These are phyloP conservation scores for Rhizopus sp. DNA, from an alignment of 371 early-diverging fungal species.

Conservation along the genomic window DNA sequence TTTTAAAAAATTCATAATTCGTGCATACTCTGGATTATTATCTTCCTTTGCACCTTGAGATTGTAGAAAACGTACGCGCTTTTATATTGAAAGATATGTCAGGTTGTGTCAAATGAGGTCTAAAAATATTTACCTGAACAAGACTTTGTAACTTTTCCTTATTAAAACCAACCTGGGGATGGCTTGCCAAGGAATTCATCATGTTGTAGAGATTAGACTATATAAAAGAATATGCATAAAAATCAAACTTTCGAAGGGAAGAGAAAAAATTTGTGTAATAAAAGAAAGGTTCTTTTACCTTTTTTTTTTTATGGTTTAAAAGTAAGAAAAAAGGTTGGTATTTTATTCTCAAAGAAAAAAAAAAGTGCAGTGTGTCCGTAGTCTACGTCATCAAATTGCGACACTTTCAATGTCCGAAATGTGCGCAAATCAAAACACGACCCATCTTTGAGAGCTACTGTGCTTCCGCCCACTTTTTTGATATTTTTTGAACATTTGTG, in stretches of 20 bases:
- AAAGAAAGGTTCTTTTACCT: neutral
- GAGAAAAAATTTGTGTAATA: neutral
- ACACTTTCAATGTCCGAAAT: no score
- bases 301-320: neutral
- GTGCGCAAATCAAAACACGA: no score
- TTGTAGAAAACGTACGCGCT: slow-evolving; percentile 49
- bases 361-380: no score
- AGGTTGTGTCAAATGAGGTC: neutral
- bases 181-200: slow-evolving; percentile 24
- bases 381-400: no score
- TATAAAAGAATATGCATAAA: neutral
- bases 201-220: neutral
- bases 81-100: neutral
- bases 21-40: slow-evolving; percentile 67
- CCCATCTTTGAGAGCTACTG: no score
- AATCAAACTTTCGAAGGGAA: neutral
- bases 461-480: no score
- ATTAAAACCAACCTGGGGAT: slow-evolving; percentile 33
- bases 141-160: slow-evolving; percentile 39
- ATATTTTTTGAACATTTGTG: no score
- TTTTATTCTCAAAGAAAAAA: no score
- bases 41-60: slow-evolving; percentile 69
- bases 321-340: neutral
- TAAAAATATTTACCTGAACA: slow-evolving; percentile 35
- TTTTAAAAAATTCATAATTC: slow-evolving; percentile 63